Base-by-base conservation (phyloP, 2,329 filamentous ascomycete species). In the Claviceps fusiformis region DNA sequence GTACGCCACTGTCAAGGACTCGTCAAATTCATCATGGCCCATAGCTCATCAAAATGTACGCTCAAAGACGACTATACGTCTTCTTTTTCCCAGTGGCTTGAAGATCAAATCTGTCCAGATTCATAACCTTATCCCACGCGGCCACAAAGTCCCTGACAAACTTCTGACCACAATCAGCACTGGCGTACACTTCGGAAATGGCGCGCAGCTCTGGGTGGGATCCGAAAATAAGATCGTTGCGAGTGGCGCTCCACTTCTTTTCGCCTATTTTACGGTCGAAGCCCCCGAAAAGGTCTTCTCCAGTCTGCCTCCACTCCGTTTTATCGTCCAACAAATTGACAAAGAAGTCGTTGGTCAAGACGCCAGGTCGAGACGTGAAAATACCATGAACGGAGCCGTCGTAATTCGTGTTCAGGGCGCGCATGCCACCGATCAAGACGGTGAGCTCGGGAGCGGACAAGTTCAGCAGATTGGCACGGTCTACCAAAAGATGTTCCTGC, bases 301-400 rank as follows among this genome's bases (percentile, higher is more conserved):
- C 70, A n/a, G 71, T 70, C 24, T 62, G 43, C 61, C 62, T 63
- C 87, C 87, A 90, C 27, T 70, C 73, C 7, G 78, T 86, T 68
- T 70, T 72, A 63, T 77, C 79, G 64, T 89, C 85, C 29, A 91
- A 78, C 1, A 91, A 75, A 72, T 90, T 89, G 69, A 87, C 78
- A 65, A 91, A 91, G 77, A 89, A 91, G 72, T 90, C 87, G 70
- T 87, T 89, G 64, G 82, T 87, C 62, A 91, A 75, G 61, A 80
- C 70, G 46, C 87, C 87, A 1, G 85, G 83, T 8, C 74, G 75
- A 61, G 76, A 75, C 55, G 87, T 91, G 64, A 90, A 75, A 56
- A 90, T 77, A 57, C 87, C 87, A 56, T 80, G 70, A 29, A 73
- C 65, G 0, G 85, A 87, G 46, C 82, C 82, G 62, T 90, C 85